Evolutionary conservation across 2,329 filamentous ascomycete species (phyloP), one percentile per base, ranked within the genome.

Genomic region (Onygenales sp.): DNA sequence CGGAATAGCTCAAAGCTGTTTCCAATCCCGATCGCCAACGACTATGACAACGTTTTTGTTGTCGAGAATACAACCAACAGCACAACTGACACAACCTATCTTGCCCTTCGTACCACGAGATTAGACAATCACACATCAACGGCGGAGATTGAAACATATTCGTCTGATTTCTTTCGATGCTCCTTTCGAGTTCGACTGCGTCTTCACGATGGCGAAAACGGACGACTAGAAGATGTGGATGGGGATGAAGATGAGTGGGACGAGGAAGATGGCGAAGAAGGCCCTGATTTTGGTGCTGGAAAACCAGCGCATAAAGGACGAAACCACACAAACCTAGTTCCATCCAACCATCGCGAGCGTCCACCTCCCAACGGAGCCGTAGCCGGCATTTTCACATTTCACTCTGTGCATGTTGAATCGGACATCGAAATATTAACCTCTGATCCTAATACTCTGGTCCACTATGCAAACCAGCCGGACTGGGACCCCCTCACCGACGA

Each of bases 361-460:
- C 57, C 61, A 1, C 75, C 75, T n/a, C 59, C 67, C 14, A 55
- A 63, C 39, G 77, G 77, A 47, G 77, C 75, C 2, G 75, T 75
- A 5, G 73, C 75, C 1, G 77, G 77, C 3, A 73, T 79, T 59
- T 74, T 79, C 66, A 78, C 75, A 10, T 79, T 76, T 56, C 68
- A 65, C 54, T 68, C 75, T 42, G 66, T 71, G 48, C 64, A 58
- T 33, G 75, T 75, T 58, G 77, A 80, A 60, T 75, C 73, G 0
- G 77, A 80, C 57, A 75, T 80, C 55, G 77, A 80, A 63, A 76
- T 80, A 55, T 63, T 79, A 9, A 79, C 77, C 1, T 62, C 67
- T 5, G 76, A 78, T 51, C 69, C 73, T 1, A 64, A 62, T 1
- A 64, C 68, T 53, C 69, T 66, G 3, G 69, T 77, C 4, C 72